A percentile compares a stretch with the other conserved stretches of the same genome.
phyloP scores from a whole-genome alignment of 73 alveolate genomes.

The Tetrahymena thermophila region DNA sequence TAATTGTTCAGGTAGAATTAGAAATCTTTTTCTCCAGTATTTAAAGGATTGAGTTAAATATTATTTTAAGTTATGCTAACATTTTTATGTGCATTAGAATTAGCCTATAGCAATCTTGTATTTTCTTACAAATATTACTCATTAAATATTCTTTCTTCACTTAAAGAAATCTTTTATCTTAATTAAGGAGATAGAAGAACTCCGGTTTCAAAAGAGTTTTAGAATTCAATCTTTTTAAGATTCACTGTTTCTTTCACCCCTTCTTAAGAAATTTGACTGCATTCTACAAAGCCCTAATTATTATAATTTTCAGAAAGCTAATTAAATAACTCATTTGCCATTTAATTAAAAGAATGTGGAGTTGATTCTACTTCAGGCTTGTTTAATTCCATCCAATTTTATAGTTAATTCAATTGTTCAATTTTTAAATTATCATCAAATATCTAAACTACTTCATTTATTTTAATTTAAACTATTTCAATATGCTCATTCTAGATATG shows the following conservation, averaged over 20 bases:
- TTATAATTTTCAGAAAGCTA: neutral
- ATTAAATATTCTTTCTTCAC: neutral
- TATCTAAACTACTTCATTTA: neutral
- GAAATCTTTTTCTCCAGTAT: too few relatives aligned
- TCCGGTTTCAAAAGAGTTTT: neutral
- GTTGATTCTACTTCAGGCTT: neutral
- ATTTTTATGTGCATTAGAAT: too few relatives aligned
- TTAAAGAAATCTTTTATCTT: neutral
- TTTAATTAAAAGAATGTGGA: too few relatives aligned
- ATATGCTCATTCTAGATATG: neutral
- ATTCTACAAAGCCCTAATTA: neutral
- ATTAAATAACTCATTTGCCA: neutral
- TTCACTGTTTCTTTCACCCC: too few relatives aligned
- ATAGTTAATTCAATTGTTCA: too few relatives aligned
- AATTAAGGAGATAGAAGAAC: neutral
- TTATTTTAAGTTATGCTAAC: too few relatives aligned
- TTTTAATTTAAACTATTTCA: neutral
- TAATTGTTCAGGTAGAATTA: too few relatives aligned
- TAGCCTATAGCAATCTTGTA: neutral
- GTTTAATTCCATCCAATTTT: too few relatives aligned
- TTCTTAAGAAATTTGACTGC: neutral
- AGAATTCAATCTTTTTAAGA: neutral
- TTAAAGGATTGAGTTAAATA: too few relatives aligned
- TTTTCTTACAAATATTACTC: neutral
- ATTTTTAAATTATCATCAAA: neutral